These are phyloP conservation scores for Boletellus ananas DNA, from an alignment of 768 basidiomycete species.

Conservation along the genomic window DNA sequence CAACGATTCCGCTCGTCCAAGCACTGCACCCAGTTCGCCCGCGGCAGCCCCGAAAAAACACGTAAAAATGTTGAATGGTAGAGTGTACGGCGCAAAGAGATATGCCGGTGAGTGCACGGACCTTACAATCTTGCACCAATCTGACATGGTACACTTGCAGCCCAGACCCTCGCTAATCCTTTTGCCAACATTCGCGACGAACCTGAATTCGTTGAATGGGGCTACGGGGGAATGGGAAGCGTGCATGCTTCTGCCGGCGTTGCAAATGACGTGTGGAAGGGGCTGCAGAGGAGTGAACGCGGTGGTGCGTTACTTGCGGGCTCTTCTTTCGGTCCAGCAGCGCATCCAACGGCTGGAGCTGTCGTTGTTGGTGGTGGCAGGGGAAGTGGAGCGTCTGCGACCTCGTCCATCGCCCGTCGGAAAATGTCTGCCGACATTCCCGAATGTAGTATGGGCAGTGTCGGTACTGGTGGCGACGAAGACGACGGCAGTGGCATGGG, in stretches of 20 bases:
- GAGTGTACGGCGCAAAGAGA: slow-evolving; percentile 65
- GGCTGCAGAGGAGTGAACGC: slow-evolving; percentile 23
- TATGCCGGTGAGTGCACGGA: slow-evolving; percentile 18
- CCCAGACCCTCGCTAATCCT: slow-evolving; percentile 44
- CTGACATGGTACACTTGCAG: neutral
- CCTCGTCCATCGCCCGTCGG: slow-evolving; percentile 11
- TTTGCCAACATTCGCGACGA: slow-evolving; percentile 63
- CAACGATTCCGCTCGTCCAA: neutral
- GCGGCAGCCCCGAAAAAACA: slow-evolving; percentile 26
- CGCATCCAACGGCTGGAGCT: slow-evolving; percentile 28
- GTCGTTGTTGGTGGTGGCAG: slow-evolving; percentile 16
- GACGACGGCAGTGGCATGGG: slow-evolving; percentile 87
- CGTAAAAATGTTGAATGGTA: slow-evolving; percentile 77
- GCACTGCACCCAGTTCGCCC: slow-evolving; percentile 8
- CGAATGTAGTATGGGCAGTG: slow-evolving; percentile 29
- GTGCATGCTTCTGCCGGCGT: slow-evolving; percentile 29
- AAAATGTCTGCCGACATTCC: slow-evolving; percentile 15
- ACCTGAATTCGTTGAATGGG: slow-evolving; percentile 91
- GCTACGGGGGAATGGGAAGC: slow-evolving; percentile 81
- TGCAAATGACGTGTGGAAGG: slow-evolving; percentile 29
- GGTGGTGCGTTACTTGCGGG: slow-evolving; percentile 23
- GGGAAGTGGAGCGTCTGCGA: slow-evolving; percentile 11
- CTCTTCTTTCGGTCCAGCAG: slow-evolving; percentile 8
- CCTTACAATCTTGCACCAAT: neutral
- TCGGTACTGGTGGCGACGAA: slow-evolving; percentile 38